These are phyloP conservation scores for Euphorbia celastroides DNA, from an alignment of 441 rosid species.

Conservation along the genomic window DNA sequence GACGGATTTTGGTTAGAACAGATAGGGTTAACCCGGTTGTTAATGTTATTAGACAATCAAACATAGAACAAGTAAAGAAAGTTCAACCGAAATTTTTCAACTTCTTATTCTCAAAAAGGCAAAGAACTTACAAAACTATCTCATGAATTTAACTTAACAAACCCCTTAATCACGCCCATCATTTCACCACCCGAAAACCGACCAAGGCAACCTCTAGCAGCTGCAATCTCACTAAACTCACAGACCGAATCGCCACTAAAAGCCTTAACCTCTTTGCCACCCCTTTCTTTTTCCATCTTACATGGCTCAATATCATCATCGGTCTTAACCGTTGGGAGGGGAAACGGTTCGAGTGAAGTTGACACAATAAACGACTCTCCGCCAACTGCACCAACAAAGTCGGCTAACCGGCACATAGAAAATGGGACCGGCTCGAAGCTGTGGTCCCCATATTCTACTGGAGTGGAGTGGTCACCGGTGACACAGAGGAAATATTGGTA, in stretches of 20 bases:
- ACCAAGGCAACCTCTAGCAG: conserved; percentile 87
- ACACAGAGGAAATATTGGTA: conserved; percentile 65
- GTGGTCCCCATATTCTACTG: conserved; percentile 95
- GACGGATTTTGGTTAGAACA: too few relatives aligned
- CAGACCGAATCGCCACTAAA: conserved; percentile 61
- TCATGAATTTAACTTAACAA: conserved; percentile 33
- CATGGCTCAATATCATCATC: conserved; percentile 37
- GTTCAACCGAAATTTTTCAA: too few relatives aligned
- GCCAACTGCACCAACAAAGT: conserved; percentile 63
- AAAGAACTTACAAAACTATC: too few relatives aligned
- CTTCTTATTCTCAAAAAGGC: too few relatives aligned
- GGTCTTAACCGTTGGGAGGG: conserved; percentile 51
- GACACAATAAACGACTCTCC: conserved; percentile 48
- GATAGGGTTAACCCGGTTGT: too few relatives aligned
- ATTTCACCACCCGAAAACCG: conserved; percentile 90
- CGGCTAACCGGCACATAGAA: conserved; percentile 56
- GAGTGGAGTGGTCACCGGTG: conserved; percentile 94
- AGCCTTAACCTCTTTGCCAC: conserved; percentile 25
- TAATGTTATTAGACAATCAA: too few relatives aligned
- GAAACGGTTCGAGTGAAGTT: conserved; percentile 69
- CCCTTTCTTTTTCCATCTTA: conserved; percentile 16
- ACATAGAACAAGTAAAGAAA: too few relatives aligned
- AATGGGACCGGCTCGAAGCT: conserved; percentile 94
- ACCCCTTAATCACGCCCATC: conserved; percentile 82
- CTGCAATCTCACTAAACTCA: conserved; percentile 65